A percentile compares a stretch with the other conserved stretches of the same genome.
phyloP scores from a whole-genome alignment of 2,329 filamentous ascomycete species.

The Cladorrhinum sp. region DNA sequence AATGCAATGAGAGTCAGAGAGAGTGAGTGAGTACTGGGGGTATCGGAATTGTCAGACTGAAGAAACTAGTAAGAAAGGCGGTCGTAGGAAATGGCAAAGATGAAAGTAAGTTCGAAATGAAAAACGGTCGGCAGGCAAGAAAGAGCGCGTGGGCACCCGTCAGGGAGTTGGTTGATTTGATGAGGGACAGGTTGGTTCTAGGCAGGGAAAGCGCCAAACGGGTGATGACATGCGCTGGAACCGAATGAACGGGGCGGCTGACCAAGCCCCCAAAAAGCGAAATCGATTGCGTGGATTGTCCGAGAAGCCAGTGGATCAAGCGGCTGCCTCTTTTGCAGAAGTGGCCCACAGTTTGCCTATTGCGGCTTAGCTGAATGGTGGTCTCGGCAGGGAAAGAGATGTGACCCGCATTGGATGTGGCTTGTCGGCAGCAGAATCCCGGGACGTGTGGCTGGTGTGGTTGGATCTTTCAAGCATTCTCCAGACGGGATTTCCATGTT shows the following conservation, averaged over 20 bases:
- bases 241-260: background rate
- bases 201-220: background rate
- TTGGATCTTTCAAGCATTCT: background rate
- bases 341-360: background rate
- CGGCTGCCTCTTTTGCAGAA: conserved; percentile 2
- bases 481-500: background rate
- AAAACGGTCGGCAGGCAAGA: background rate
- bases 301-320: background rate
- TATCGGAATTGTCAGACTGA: background rate
- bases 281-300: conserved; percentile 1
- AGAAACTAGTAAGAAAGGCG: background rate
- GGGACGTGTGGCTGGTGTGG: background rate
- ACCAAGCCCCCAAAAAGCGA: background rate
- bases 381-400: background rate
- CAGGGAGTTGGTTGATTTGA: background rate
- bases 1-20: background rate
- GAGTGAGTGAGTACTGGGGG: background rate
- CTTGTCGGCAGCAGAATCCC: background rate
- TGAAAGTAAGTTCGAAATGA: background rate
- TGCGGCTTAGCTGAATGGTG: background rate
- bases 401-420: conserved; percentile 3
- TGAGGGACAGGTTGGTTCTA: background rate
- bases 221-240: background rate
- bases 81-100: background rate
- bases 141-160: background rate